Percentiles rank a stretch among this genome's conserved stretches.
Conservation (phyloP, 768 basidiomycete species). For the Lepiota venenata region DNA sequence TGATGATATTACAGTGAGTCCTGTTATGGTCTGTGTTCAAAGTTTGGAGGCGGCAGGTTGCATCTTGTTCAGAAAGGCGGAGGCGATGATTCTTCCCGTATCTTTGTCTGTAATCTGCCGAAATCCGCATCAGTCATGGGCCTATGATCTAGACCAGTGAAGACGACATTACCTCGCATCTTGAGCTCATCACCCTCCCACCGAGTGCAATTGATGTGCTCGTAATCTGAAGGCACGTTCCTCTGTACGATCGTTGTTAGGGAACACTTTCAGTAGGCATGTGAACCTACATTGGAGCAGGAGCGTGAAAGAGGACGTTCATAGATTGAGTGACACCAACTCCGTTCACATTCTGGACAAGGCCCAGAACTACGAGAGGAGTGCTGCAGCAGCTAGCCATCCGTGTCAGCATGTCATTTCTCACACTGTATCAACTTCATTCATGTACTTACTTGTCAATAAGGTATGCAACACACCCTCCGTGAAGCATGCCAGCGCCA, state of each 20-base stretch:
- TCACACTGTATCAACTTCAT: not conserved
- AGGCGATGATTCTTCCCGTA: slow-evolving; percentile 57
- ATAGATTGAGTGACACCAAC: slow-evolving; percentile 75
- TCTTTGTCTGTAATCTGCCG: slow-evolving; percentile 56
- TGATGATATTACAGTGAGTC: not conserved
- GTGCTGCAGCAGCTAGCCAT: slow-evolving; percentile 57
- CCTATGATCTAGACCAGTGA: slow-evolving; percentile 2
- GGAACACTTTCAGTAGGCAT: slow-evolving; percentile 1
- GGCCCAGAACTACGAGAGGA: slow-evolving; percentile 63
- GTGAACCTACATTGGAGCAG: slow-evolving; percentile 53
- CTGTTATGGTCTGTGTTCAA: slow-evolving; percentile 17
- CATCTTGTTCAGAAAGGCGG: slow-evolving; percentile 72
- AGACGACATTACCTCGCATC: slow-evolving; percentile 55
- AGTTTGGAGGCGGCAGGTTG: slow-evolving; percentile 55
- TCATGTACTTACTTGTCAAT: slow-evolving; percentile 57
- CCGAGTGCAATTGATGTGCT: slow-evolving; percentile 67
- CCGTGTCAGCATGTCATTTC: not conserved
- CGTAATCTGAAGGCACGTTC: slow-evolving; percentile 53
- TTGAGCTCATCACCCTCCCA: slow-evolving; percentile 65
- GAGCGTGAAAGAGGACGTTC: slow-evolving; percentile 68
- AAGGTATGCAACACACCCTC: slow-evolving; percentile 71
- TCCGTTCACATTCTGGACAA: slow-evolving; percentile 58
- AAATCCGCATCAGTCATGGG: slow-evolving; percentile 4
- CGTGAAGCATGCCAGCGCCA: slow-evolving; percentile 73
- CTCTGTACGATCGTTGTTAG: slow-evolving; percentile 33